Conservation (phyloP, 345 rosid species). For the Kandelia obovata region DNA sequence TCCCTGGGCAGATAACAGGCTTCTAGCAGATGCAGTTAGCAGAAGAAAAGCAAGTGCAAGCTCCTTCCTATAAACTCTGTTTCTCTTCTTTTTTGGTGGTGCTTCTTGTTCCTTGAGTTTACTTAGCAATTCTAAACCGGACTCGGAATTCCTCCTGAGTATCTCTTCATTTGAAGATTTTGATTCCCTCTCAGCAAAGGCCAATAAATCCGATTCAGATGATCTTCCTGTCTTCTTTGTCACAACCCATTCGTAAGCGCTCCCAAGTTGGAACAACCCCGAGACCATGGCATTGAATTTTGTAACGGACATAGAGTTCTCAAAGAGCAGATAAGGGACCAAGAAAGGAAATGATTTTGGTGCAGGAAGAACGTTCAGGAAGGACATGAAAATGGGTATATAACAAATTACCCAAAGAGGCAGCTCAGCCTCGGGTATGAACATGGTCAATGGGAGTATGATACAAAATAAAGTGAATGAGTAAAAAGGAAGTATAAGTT, state of each 20-base stretch:
- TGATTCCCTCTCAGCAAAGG: constrained; percentile 69
- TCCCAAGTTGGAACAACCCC: constrained; percentile 83
- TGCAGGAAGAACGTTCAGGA: constrained; percentile 72
- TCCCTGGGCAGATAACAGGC: constrained; percentile 78
- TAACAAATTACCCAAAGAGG: constrained; percentile 89
- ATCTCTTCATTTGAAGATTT: constrained; percentile 45
- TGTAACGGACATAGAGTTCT: constrained; percentile 91
- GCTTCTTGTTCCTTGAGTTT: constrained; percentile 53
- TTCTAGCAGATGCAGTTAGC: constrained; percentile 77
- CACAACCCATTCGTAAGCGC: constrained; percentile 88
- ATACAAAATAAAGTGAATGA: constrained; percentile 90
- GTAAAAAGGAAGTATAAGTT: constrained; percentile 84
- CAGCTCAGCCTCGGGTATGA: constrained; percentile 81
- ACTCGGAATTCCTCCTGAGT: constrained; percentile 61
- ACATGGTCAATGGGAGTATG: constrained; percentile 88
- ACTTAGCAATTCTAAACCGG: constrained; percentile 58
- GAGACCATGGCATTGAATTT: constrained; percentile 95
- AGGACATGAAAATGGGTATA: constrained; percentile 71
- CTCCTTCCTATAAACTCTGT: constrained; percentile 70
- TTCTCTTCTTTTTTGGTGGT: constrained; percentile 43
- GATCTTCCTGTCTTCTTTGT: constrained; percentile 87
- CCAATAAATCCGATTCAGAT: constrained; percentile 72
- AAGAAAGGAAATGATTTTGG: constrained; percentile 92
- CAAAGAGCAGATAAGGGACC: constrained; percentile 79
- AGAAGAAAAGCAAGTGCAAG: constrained; percentile 77